phyloP scores from a whole-genome alignment of 805 yeast genomes.

The Kazachstania africana region DNA sequence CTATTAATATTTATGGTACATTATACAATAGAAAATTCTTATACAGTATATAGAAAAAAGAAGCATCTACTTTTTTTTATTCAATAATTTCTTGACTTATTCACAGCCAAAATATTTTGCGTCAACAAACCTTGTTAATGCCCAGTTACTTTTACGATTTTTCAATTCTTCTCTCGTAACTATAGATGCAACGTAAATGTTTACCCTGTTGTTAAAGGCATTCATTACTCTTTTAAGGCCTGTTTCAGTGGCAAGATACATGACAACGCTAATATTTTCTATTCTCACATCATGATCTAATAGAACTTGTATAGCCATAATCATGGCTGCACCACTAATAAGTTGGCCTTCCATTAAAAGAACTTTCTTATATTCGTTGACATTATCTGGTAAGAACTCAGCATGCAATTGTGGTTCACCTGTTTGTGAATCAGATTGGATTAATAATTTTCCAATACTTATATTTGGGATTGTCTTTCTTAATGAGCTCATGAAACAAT shows the following conservation, averaged over 20 bases:
- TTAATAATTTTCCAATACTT: slow-evolving; percentile 68
- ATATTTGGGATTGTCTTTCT: slow-evolving; percentile 69
- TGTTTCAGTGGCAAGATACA: slow-evolving; percentile 65
- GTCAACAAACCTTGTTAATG: slow-evolving; percentile 61
- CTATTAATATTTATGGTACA: slow-evolving; percentile 29
- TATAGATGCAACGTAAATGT: slow-evolving; percentile 57
- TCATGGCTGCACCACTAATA: slow-evolving; percentile 85
- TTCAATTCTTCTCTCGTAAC: slow-evolving; percentile 38
- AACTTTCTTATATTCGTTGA: slow-evolving; percentile 31
- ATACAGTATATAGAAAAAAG: not conserved
- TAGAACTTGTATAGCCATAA: slow-evolving; percentile 86
- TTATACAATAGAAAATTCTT: not conserved
- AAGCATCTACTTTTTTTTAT: not conserved
- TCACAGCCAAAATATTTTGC: slow-evolving; percentile 57
- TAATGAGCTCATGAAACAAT: slow-evolving; percentile 74
- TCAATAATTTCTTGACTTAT: slow-evolving; percentile 1
- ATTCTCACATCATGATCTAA: slow-evolving; percentile 64
- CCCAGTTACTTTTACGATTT: slow-evolving; percentile 38
- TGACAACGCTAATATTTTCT: slow-evolving; percentile 52
- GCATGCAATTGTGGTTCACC: slow-evolving; percentile 92
- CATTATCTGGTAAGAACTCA: slow-evolving; percentile 50
- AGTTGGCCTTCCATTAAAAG: slow-evolving; percentile 78
- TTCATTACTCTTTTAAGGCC: slow-evolving; percentile 62
- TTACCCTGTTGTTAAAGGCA: slow-evolving; percentile 57
- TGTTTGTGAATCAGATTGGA: slow-evolving; percentile 77